Percentiles rank a stretch among this genome's conserved stretches.
Evolutionary conservation across 768 basidiomycete species (phyloP).

Genomic region (Pluteus cervinus): DNA sequence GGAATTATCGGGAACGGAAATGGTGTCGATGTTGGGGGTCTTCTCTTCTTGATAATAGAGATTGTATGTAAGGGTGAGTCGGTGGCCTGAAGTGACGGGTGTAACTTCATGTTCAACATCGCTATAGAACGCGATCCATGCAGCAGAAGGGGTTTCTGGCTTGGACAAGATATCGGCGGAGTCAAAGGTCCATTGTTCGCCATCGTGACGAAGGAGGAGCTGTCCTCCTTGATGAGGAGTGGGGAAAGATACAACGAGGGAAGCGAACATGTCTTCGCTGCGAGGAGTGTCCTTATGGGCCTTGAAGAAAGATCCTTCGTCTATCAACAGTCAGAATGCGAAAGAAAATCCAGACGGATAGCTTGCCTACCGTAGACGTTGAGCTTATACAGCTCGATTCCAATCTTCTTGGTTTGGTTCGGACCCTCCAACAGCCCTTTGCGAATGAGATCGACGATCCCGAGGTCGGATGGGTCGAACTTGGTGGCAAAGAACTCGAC

Average conservation of each 20-base stretch:
- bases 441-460: conserved; percentile 20
- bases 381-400: conserved; percentile 35
- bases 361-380: conserved; percentile 34
- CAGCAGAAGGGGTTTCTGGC: conserved; percentile 16
- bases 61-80: conserved; percentile 37
- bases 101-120: conserved; percentile 36
- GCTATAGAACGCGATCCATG: conserved; percentile 27
- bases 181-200: conserved; percentile 26
- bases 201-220: conserved; percentile 22
- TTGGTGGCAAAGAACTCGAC: conserved; percentile 19
- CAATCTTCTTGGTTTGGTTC: conserved; percentile 14
- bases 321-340: conserved; percentile 9
- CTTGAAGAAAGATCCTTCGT: conserved; percentile 37
- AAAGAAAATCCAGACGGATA: neutral
- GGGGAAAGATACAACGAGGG: conserved; percentile 37
- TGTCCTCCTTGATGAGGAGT: conserved; percentile 32
- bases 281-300: conserved; percentile 40
- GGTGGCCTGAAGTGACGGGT: conserved; percentile 27
- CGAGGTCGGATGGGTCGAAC: conserved; percentile 18
- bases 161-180: conserved; percentile 15
- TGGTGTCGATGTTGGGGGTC: too few species aligned
- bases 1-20: too few species aligned
- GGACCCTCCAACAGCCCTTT: conserved; percentile 15
- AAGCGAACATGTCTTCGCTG: conserved; percentile 37
- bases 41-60: conserved; percentile 27